Conservation (phyloP, 441 rosid genomes). For the Adansonia grandidieri region DNA sequence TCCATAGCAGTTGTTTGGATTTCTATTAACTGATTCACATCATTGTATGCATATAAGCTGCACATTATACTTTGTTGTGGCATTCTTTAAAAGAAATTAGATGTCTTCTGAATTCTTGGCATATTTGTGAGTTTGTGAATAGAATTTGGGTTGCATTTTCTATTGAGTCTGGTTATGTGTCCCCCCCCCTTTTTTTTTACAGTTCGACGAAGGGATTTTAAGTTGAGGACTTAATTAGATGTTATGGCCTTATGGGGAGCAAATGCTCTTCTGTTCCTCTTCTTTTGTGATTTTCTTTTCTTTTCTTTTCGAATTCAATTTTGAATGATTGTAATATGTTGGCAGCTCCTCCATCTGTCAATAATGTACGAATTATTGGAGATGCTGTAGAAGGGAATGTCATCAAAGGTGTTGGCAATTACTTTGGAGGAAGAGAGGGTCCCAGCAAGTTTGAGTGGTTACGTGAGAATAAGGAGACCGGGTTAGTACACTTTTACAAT, state of each 20-base stretch:
- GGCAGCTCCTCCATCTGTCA: conserved; percentile 94
- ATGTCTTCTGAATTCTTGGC: conserved; percentile 14
- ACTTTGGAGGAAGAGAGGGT: conserved; percentile 99
- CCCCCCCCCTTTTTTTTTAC: neutral
- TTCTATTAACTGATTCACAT: conserved; percentile 10
- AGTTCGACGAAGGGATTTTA: neutral
- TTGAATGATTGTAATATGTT: conserved; percentile 38
- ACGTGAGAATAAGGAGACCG: conserved; percentile 71
- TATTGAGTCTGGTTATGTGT: neutral
- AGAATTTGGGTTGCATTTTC: neutral
- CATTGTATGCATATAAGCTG: neutral
- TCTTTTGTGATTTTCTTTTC: conserved; percentile 12
- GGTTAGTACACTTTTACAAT: conserved; percentile 57
- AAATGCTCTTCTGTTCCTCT: neutral
- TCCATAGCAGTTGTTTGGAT: neutral
- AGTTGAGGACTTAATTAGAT: conserved; percentile 10
- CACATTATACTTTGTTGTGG: neutral
- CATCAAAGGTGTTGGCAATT: conserved; percentile 83
- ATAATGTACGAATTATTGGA: conserved; percentile 78
- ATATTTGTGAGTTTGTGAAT: neutral
- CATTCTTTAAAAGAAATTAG: neutral
- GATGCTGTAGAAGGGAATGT: conserved; percentile 82
- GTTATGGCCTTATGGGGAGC: conserved; percentile 5
- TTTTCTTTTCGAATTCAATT: conserved; percentile 6
- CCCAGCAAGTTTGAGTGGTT: conserved; percentile 98